Conservation (phyloP, 106 monocot species). For the Triglochin maritima region DNA sequence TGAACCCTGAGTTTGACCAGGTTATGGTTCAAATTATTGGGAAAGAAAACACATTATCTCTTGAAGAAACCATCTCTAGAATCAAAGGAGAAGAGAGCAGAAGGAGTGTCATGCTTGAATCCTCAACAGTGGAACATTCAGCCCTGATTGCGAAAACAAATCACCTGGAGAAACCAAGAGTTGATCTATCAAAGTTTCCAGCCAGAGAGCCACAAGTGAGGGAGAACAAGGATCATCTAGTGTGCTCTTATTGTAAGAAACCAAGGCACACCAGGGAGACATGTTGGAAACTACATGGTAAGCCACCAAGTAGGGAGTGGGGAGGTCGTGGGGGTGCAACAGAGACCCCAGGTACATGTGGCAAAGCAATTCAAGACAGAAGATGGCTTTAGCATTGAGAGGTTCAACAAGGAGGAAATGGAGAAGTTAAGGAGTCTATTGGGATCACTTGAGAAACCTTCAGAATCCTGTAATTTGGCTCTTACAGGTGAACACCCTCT, state of each 20-base stretch:
- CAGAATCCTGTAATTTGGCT: no score
- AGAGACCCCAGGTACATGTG: not conserved
- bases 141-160: not conserved
- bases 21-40: constrained; percentile 5
- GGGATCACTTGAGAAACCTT: no score
- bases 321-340: not conserved
- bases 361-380: not conserved
- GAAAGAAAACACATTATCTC: not conserved
- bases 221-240: not conserved
- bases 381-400: not conserved
- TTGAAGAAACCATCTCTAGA: not conserved
- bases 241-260: constrained; percentile 2
- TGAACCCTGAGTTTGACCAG: constrained; percentile 3
- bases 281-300: constrained; percentile 7
- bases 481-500: no score
- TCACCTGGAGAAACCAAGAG: not conserved
- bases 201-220: no score
- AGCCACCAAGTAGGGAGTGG: constrained; percentile 6
- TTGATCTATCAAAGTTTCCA: not conserved
- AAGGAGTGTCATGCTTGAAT: not conserved
- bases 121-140: not conserved
- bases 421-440: no score
- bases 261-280: constrained; percentile 5
- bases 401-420: no score
- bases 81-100: constrained; percentile 1